Base-by-base conservation (phyloP, 352 stramenopile species). In the Lagenidium giganteum region DNA sequence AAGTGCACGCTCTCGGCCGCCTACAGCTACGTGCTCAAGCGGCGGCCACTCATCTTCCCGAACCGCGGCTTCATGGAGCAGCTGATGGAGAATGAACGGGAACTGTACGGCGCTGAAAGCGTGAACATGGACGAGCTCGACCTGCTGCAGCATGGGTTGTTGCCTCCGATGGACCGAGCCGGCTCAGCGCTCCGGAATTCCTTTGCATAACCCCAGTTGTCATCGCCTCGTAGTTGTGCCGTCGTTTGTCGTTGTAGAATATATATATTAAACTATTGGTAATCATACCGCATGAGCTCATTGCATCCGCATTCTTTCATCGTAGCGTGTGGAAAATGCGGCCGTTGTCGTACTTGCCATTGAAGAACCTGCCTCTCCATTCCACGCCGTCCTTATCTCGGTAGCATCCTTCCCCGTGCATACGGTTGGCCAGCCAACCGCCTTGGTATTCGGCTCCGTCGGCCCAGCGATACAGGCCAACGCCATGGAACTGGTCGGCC, bases 311-410 rank as follows among this genome's bases (percentile, higher is more conserved):
- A 11, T 30, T 9, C 30, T 26, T 22, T 80, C 51, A 93, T 37
- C 79, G 75, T 42, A 94, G 54, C 28, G 62, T 67, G 44, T 87
- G 72, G 63, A 85, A 94, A 25, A 89, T 68, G 29, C 72, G 70
- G 18, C 79, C 79, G 42, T 87, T 94, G 78, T 91, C 73, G 49
- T 74, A 89, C 54, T 89, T 90, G 47, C 82, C 82, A 51, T 89
- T 91, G 38, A 87, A 59, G 48, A 91, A 92, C 34, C 49, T 47
- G 13, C 79, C 82, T 4, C 47, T 42, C 78, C 78, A 94, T 27
- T 61, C 51, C 14, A 94, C 82, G 21, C 74, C 76, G 39, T 91
- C 77, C 23, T 80, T 77, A 62, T 91, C 72, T 41, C 71, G 62
- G 56, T 88, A 94, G 29, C 51, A 42, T 6, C 74, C 82, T 4